Conservation (phyloP, 148 eudicot genomes). For the Rhododendron ferrugineum region DNA sequence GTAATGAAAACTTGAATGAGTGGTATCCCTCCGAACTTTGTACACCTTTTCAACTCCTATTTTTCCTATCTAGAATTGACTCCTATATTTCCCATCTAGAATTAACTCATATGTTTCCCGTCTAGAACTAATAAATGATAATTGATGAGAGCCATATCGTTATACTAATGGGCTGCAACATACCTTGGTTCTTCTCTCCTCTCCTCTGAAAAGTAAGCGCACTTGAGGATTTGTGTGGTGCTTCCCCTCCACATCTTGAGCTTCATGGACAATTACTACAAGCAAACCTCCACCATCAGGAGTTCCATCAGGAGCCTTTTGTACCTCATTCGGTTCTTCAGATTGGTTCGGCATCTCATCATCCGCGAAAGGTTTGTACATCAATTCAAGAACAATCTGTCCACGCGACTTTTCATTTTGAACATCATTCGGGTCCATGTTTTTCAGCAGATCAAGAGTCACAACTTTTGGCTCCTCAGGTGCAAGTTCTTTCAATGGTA, state of each 20-base stretch:
- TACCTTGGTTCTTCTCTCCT: constrained; percentile 32
- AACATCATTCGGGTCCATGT: constrained; percentile 54
- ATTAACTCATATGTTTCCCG: no score
- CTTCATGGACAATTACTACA: constrained; percentile 52
- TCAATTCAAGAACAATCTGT: constrained; percentile 55
- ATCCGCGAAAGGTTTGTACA: constrained; percentile 65
- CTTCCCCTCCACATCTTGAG: constrained; percentile 58
- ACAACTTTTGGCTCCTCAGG: constrained; percentile 67
- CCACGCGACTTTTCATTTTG: constrained; percentile 78
- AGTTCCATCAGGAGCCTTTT: constrained; percentile 65
- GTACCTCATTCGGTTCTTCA: constrained; percentile 44
- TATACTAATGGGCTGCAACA: not conserved
- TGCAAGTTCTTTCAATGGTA: constrained; percentile 56
- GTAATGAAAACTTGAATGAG: not conserved
- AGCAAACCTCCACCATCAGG: constrained; percentile 59
- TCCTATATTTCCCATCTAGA: not conserved
- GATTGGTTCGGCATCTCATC: constrained; percentile 36
- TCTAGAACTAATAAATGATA: not conserved
- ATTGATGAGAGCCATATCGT: not conserved
- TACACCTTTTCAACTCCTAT: not conserved
- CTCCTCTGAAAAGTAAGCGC: constrained; percentile 27
- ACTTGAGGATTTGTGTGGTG: constrained; percentile 36
- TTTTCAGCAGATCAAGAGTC: constrained; percentile 68
- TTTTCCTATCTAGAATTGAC: not conserved
- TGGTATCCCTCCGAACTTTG: not conserved